Conservation (phyloP, 2,329 filamentous ascomycete genomes). For the Alternaria brassicae region DNA sequence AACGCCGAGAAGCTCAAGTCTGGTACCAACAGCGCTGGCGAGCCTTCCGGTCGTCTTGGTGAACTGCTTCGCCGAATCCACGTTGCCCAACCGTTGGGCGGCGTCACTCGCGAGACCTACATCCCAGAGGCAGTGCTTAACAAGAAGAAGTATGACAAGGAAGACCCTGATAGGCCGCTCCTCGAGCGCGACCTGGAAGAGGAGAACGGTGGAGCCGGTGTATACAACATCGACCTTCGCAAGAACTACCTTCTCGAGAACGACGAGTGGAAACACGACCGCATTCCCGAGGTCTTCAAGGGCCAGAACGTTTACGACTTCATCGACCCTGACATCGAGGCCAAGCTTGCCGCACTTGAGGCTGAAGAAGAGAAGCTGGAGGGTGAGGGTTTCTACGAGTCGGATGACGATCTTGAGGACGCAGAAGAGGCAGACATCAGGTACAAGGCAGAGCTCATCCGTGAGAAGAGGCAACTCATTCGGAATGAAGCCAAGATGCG, state of each 20-base stretch:
- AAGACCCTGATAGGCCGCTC: slow-evolving; percentile 80
- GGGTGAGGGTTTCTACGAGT: slow-evolving; percentile 92
- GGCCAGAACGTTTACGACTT: slow-evolving; percentile 98
- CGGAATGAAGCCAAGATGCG: slow-evolving; percentile 94
- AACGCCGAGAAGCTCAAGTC: slow-evolving; percentile 94
- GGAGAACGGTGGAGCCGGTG: slow-evolving; percentile 92
- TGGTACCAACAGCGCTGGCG: slow-evolving; percentile 78
- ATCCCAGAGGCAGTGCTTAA: slow-evolving; percentile 85
- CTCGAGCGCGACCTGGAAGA: slow-evolving; percentile 88
- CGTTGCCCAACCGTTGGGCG: slow-evolving; percentile 91
- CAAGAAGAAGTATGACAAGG: slow-evolving; percentile 87
- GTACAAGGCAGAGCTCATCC: slow-evolving; percentile 92
- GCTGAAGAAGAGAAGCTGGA: slow-evolving; percentile 94
- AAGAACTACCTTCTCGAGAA: slow-evolving; percentile 86
- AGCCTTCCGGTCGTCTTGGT: slow-evolving; percentile 79
- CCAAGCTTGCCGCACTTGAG: slow-evolving; percentile 88
- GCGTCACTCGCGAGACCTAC: slow-evolving; percentile 77
- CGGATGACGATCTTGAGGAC: slow-evolving; percentile 74
- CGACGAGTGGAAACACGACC: slow-evolving; percentile 94
- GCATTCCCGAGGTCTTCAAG: slow-evolving; percentile 90
- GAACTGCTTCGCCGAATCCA: slow-evolving; percentile 95
- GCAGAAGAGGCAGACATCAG: slow-evolving; percentile 86
- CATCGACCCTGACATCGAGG: slow-evolving; percentile 94
- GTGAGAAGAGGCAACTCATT: slow-evolving; percentile 91
- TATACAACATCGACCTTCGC: slow-evolving; percentile 92